Evolutionary conservation across 768 basidiomycete species (phyloP), one percentile per base, ranked within the genome.

Genomic region (Amanita inopinata): DNA sequence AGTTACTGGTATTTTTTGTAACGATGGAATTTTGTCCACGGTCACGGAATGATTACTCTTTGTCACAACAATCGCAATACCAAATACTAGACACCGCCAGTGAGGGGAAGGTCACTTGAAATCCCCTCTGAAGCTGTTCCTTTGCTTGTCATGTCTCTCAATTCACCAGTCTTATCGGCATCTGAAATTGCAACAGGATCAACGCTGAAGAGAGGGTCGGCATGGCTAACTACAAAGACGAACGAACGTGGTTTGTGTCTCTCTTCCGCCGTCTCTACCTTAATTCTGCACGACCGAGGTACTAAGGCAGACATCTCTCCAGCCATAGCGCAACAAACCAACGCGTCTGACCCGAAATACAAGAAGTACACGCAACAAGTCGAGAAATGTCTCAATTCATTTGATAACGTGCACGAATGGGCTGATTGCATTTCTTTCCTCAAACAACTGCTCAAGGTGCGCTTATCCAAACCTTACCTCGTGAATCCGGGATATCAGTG

Each of bases 361-460:
- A 90, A 87, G 68, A 96, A 96, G 63, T 97, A 91, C 63, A 70
- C 81, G 0, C 80, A 83, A 43, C 86, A 90, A 53, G 88, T 99
- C 36, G 96, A 99, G 58, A 84, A 83, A 63, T 90, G 87, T 52
- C 70, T 99, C 35, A 83, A 80, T 48, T 82, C 90, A 1, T 98
- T 99, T 55, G 92, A 96, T 56, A 88, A 80, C 55, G 90, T 96
- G 46, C 89, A 94, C 45, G 96, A 99, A 66, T 99, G 96, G 96
- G 93, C 96, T 46, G 96, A 99, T 65, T 98, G 92, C 60, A 98
- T 96, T 56, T 83, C 93, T 30, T 99, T 98, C 64, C 62, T 99
- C 60, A 93, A 93, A 57, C 85, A 92, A 51, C 62, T 96, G 47
- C 74, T 94, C 46, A 96, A 96, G 73, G 91, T 88, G 53, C 33